Evolutionary conservation across 2,329 filamentous ascomycete species (phyloP).

Genomic region (Gliomastix tumulicola): DNA sequence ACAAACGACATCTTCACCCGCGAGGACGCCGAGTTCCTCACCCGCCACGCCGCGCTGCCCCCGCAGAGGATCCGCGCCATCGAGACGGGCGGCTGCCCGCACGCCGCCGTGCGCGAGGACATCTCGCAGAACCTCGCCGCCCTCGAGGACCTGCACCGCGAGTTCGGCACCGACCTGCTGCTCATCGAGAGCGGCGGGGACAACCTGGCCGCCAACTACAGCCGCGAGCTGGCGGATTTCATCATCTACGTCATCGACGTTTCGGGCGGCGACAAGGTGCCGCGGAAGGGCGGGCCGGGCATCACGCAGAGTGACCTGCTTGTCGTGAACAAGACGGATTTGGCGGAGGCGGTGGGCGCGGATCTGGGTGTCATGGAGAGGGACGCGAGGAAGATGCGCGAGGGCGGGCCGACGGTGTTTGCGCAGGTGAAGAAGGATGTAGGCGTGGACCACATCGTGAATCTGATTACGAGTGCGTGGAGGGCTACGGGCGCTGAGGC

Average conservation of each 20-base stretch:
- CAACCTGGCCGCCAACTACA: slow-evolving; percentile 96
- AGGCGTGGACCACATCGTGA: slow-evolving; percentile 79
- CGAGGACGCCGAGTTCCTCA: slow-evolving; percentile 97
- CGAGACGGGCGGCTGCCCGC: slow-evolving; percentile 94
- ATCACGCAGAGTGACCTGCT: slow-evolving; percentile 95
- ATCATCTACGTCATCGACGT: slow-evolving; percentile 99
- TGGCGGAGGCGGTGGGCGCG: slow-evolving; percentile 84
- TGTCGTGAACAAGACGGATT: slow-evolving; percentile 94
- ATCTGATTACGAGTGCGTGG: slow-evolving; percentile 87
- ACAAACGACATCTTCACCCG: slow-evolving; percentile 99
- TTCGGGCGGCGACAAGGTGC: slow-evolving; percentile 92
- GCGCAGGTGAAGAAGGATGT: slow-evolving; percentile 93
- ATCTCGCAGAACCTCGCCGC: slow-evolving; percentile 91
- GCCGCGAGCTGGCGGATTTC: slow-evolving; percentile 87
- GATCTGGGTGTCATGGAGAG: slow-evolving; percentile 91
- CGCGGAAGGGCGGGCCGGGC: slow-evolving; percentile 88
- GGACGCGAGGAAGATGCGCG: slow-evolving; percentile 88
- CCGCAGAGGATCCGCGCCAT: slow-evolving; percentile 84
- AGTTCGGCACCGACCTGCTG: slow-evolving; percentile 74
- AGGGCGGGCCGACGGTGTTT: slow-evolving; percentile 92
- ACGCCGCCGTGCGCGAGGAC: slow-evolving; percentile 95
- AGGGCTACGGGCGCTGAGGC: slow-evolving; percentile 76
- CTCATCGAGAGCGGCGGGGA: slow-evolving; percentile 95
- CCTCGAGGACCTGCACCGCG: slow-evolving; percentile 77
- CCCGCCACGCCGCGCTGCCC: slow-evolving; percentile 75